phyloP scores from a whole-genome alignment of 805 yeast genomes.

The Metschnikowia arizonensis region DNA sequence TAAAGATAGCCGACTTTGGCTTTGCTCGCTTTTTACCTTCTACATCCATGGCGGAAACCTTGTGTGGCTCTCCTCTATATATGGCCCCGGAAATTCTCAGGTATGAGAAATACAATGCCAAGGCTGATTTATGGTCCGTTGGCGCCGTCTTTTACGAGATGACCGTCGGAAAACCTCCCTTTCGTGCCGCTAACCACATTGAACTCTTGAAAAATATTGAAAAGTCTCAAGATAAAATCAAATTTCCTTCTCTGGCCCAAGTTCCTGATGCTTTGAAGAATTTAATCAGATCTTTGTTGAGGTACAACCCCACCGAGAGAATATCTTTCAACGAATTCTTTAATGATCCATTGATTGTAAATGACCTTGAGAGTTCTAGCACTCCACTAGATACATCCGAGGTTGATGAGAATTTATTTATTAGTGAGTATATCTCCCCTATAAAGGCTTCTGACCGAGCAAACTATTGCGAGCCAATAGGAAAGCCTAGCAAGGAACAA shows the following conservation, averaged over 20 bases:
- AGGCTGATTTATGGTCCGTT: constrained; percentile 97
- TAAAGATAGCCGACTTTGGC: constrained; percentile 96
- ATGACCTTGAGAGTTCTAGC: constrained; percentile 49
- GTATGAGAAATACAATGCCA: constrained; percentile 93
- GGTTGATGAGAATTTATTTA: constrained; percentile 74
- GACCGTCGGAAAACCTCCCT: constrained; percentile 96
- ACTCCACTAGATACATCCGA: constrained; percentile 62
- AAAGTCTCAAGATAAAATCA: constrained; percentile 69
- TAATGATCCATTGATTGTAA: constrained; percentile 59
- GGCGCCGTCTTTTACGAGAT: constrained; percentile 95
- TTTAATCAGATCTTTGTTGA: constrained; percentile 71
- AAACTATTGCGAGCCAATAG: constrained; percentile 19
- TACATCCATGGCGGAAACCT: constrained; percentile 91
- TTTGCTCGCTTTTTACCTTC: constrained; percentile 93
- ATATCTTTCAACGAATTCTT: constrained; percentile 88
- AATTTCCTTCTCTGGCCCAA: constrained; percentile 66
- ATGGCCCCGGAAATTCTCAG: constrained; percentile 98
- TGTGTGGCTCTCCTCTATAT: constrained; percentile 95
- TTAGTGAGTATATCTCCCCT: constrained; percentile 71
- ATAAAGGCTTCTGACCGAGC: constrained; percentile 26
- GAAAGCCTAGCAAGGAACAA: constrained; percentile 1
- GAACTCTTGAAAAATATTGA: constrained; percentile 86
- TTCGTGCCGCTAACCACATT: constrained; percentile 87
- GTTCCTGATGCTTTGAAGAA: constrained; percentile 62
- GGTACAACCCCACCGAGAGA: constrained; percentile 81